Evolutionary conservation across 169 alveolate species (phyloP), one percentile per base, ranked within the genome.

Genomic region (Cryptosporidium xiaoi): DNA sequence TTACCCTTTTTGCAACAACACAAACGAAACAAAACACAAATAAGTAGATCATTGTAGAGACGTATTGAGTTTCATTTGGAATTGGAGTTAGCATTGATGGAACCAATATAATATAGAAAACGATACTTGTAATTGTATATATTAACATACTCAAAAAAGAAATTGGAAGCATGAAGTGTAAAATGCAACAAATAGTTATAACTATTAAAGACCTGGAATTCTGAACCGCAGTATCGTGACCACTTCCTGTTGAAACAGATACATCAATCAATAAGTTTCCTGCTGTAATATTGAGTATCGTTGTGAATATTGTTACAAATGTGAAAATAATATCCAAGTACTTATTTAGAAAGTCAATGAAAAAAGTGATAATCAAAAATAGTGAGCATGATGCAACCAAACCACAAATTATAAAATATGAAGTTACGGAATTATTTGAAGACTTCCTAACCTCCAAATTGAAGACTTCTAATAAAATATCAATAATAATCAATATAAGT

Each of bases 11-110:
- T 36, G 87, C 87, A 56, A 77, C 40, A 24, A 77, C 56, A 44
- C 87, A 77, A 29, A 77, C 87, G 4, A 77, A 40, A 60, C 65
- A 77, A 27, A 77, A 77, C 40, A 77, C 71, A 60, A 77, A 27
- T 16, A 77, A 64, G 64, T 77, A 77, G 18, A 77, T 77, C 0
- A 60, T 50, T 20, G 87, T 77, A 20, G 87, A 77, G 29, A 77
- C 64, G 44, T 77, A 77, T 77, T 60, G 65, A 18, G 87, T 56
- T 62, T 77, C 87, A 62, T 77, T 77, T 12, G 87, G 71, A 44
- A 77, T 77, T 24, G 87, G 87, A 1, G 36, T 40, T 60, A 77
- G 48, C 69, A 77, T 77, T 55, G 87, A 77, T 7, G 87, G 87
- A 36, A 77, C 87, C 87, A 77, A 77, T 60, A 77, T 77, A 60